Evolutionary conservation across 768 basidiomycete species (phyloP).

Genomic region (Lyophyllum shimeji): DNA sequence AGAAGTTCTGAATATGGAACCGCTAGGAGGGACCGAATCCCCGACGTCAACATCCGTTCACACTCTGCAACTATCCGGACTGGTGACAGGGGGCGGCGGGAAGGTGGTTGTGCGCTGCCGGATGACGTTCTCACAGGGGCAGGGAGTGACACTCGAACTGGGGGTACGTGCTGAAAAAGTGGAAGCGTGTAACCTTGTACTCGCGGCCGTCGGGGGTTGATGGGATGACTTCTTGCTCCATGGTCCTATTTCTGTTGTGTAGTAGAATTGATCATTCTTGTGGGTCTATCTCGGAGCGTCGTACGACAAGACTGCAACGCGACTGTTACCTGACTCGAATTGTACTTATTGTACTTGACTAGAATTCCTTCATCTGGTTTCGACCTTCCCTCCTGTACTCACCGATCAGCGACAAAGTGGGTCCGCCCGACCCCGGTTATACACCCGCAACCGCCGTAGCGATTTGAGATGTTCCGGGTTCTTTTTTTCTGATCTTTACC

Average conservation of each 20-base stretch:
- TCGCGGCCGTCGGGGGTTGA: conserved; percentile 83
- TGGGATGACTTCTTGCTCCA: not conserved
- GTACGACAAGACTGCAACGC: not conserved
- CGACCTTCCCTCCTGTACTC: not conserved
- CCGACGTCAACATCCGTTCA: conserved; percentile 87
- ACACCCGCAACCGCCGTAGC: conserved; percentile 1
- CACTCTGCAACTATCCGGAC: conserved; percentile 89
- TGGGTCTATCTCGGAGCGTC: conserved; percentile 9
- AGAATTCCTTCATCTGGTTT: not conserved
- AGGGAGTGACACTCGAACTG: conserved; percentile 92
- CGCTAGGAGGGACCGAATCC: conserved; percentile 86
- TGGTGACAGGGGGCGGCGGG: conserved; percentile 91
- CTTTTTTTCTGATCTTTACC: conserved; percentile 15
- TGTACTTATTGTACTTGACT: not conserved
- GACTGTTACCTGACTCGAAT: not conserved
- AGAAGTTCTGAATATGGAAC: conserved; percentile 96
- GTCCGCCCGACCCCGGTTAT: conserved; percentile 7
- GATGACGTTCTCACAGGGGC: conserved; percentile 90
- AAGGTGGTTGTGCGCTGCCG: conserved; percentile 92
- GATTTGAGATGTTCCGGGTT: conserved; percentile 12
- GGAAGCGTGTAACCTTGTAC: conserved; percentile 81
- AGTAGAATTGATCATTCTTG: conserved; percentile 6
- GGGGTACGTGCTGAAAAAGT: conserved; percentile 90
- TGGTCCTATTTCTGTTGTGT: conserved; percentile 9
- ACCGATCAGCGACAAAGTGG: conserved; percentile 9